Evolutionary conservation across 1,284 basidiomycete species (phyloP).

Genomic region (Meira nashicola): DNA sequence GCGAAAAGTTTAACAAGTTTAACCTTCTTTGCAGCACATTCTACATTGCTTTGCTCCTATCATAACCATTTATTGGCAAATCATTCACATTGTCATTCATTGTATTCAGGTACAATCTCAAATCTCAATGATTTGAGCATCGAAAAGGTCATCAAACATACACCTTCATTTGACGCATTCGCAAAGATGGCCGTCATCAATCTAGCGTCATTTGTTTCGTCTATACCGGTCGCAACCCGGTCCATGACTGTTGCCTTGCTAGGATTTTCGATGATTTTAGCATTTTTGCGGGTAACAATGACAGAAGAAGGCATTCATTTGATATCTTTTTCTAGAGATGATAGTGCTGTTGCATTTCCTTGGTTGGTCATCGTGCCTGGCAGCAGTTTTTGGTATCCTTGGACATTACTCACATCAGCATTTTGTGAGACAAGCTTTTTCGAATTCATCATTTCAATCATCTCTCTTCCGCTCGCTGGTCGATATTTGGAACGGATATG

Average conservation of each 20-base stretch:
- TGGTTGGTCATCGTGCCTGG: constrained; percentile 84
- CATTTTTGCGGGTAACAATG: constrained; percentile 27
- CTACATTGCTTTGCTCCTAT: too few relatives aligned
- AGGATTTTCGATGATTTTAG: constrained; percentile 24
- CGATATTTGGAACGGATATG: constrained; percentile 89
- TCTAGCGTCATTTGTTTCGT: constrained; percentile 1
- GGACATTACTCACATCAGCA: constrained; percentile 74
- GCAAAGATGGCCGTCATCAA: constrained; percentile 12
- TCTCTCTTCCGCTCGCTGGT: constrained; percentile 74
- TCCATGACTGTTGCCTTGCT: constrained; percentile 22
- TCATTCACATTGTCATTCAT: not conserved
- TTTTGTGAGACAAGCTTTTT: constrained; percentile 78
- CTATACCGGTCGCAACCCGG: constrained; percentile 11
- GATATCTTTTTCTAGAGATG: constrained; percentile 45
- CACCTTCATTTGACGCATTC: not conserved
- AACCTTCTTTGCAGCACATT: too few relatives aligned
- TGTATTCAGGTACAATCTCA: not conserved
- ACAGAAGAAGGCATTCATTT: constrained; percentile 25
- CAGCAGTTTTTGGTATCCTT: constrained; percentile 77
- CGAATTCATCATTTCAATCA: constrained; percentile 74
- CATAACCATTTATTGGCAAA: too few relatives aligned
- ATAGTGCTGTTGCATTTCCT: constrained; percentile 58
- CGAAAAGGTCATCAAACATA: too few relatives aligned
- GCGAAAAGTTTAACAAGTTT: too few relatives aligned
- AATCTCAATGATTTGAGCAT: too few relatives aligned